These are phyloP conservation scores for Fusarium albidum DNA, from an alignment of 2,329 filamentous ascomycete species.

Conservation along the genomic window DNA sequence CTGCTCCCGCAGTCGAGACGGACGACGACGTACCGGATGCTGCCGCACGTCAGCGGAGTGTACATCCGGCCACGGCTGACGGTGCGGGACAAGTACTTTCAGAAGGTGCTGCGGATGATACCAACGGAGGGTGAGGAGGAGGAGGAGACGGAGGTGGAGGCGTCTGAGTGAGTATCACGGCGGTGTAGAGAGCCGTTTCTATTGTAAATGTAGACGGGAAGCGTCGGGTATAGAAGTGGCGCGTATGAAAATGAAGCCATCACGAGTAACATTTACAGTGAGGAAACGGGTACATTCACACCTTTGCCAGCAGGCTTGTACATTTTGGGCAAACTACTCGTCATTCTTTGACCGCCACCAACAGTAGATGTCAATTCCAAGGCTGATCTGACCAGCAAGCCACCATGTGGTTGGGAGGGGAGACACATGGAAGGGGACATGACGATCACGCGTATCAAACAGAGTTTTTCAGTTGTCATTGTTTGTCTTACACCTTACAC, in stretches of 20 bases:
- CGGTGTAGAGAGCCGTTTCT: conserved; percentile 1
- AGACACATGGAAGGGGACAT: neutral
- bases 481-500: too few relatives aligned
- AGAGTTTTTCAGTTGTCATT: too few relatives aligned
- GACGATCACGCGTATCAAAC: neutral
- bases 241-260: conserved; percentile 23
- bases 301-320: neutral
- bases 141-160: conserved; percentile 39
- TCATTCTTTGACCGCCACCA: too few relatives aligned
- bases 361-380: too few relatives aligned
- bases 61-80: conserved; percentile 79
- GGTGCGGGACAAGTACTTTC: conserved; percentile 90
- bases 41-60: conserved; percentile 70
- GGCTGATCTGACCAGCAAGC: too few relatives aligned
- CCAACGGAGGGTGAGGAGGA: conserved; percentile 77
- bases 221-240: neutral
- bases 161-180: neutral
- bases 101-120: conserved; percentile 84
- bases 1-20: conserved; percentile 83
- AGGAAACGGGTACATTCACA: neutral
- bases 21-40: conserved; percentile 74
- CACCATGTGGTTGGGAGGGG: neutral
- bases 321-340: neutral
- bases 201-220: conserved; percentile 10
- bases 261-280: conserved; percentile 19